A percentile compares a stretch with the other conserved stretches of the same genome.
phyloP scores from a whole-genome alignment of 768 basidiomycete species.

The Lactarius deliciosus region DNA sequence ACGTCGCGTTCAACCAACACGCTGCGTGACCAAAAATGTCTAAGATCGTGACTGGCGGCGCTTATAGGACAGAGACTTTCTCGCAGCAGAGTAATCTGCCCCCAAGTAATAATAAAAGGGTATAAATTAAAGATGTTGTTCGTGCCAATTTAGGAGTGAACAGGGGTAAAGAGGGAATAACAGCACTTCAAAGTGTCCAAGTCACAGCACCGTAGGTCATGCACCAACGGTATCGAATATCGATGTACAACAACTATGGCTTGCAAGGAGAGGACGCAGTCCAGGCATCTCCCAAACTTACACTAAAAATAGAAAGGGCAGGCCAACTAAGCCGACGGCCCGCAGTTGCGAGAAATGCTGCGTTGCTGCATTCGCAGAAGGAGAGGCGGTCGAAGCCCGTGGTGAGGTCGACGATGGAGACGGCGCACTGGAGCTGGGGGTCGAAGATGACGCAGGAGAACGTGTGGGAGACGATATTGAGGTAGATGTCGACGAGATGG shows the following conservation, averaged over 20 bases:
- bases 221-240: background rate
- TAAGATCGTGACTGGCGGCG: background rate
- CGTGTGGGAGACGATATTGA: background rate
- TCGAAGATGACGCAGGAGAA: background rate
- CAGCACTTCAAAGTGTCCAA: background rate
- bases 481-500: background rate
- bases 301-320: conserved; percentile 5
- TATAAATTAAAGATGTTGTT: background rate
- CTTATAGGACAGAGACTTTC: background rate
- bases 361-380: conserved; percentile 9
- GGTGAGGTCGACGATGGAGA: background rate
- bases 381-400: background rate
- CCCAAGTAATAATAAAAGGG: no score
- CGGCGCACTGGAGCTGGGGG: background rate
- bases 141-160: background rate
- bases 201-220: background rate
- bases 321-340: background rate
- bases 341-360: background rate
- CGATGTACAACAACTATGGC: background rate
- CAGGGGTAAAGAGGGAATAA: background rate
- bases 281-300: background rate
- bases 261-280: background rate
- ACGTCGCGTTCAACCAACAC: background rate
- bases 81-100: background rate
- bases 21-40: background rate